Evolutionary conservation across 306 rosid genomes (phyloP).

Genomic region (Vigna nakashimae): DNA sequence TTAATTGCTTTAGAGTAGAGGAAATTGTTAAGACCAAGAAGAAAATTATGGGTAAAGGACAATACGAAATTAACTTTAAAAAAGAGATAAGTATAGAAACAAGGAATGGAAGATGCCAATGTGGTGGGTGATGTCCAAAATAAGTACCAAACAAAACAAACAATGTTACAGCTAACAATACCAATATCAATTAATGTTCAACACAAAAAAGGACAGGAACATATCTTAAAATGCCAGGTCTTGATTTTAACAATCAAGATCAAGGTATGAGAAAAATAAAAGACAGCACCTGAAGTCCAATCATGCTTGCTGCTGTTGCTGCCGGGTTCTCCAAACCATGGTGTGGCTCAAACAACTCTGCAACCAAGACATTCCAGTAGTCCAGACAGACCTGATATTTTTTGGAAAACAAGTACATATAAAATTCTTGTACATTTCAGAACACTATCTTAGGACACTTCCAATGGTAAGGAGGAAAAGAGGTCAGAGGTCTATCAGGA

Average conservation of each 20-base stretch:
- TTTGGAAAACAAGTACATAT: slow-evolving; percentile 20
- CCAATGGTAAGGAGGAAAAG: neutral
- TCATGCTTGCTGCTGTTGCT: slow-evolving; percentile 38
- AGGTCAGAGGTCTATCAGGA: neutral
- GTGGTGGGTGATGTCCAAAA: neutral
- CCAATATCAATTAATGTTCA: slow-evolving; percentile 1
- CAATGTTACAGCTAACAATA: neutral
- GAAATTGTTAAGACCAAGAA: too few relatives aligned
- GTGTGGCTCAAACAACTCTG: slow-evolving; percentile 60
- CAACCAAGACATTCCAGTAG: slow-evolving; percentile 82
- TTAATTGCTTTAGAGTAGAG: too few relatives aligned
- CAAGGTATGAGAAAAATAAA: slow-evolving; percentile 42
- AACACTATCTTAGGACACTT: neutral
- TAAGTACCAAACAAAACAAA: neutral
- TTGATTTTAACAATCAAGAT: slow-evolving; percentile 18
- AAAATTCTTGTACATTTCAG: neutral
- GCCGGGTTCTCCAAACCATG: slow-evolving; percentile 44
- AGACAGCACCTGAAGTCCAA: slow-evolving; percentile 59
- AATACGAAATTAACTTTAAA: neutral
- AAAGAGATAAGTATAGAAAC: neutral
- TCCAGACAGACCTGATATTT: slow-evolving; percentile 75
- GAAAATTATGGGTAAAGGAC: neutral
- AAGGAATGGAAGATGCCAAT: neutral
- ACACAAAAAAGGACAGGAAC: neutral
- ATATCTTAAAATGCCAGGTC: neutral